phyloP scores from a whole-genome alignment of 2,329 filamentous ascomycete species.

The Fusarium nematophilum region DNA sequence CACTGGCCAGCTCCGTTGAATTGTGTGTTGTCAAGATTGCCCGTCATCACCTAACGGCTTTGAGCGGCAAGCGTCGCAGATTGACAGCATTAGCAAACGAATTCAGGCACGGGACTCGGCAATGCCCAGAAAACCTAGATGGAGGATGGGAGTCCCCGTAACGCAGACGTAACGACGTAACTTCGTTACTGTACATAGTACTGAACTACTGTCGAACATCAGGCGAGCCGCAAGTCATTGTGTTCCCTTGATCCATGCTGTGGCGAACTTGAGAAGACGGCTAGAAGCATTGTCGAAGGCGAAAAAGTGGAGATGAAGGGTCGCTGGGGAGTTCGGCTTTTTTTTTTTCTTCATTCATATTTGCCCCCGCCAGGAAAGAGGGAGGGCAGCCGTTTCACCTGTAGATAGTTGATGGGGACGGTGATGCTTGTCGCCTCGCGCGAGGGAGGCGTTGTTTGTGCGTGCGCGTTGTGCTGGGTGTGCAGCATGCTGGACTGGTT shows the following conservation, averaged over 20 bases:
- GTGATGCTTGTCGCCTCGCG: slow-evolving; percentile 13
- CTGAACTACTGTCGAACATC: slow-evolving; percentile 7
- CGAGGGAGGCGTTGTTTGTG: background rate
- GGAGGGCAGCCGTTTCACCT: slow-evolving; percentile 31
- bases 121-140: slow-evolving; percentile 7
- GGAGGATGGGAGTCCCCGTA: slow-evolving; percentile 28
- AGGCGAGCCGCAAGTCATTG: slow-evolving; percentile 24
- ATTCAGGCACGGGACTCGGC: slow-evolving; percentile 30
- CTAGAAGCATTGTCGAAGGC: slow-evolving; percentile 39
- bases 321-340: background rate
- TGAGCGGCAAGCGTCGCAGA: slow-evolving; percentile 28
- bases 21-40: slow-evolving; percentile 4
- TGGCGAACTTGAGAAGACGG: slow-evolving; percentile 35
- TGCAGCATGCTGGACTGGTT: slow-evolving; percentile 5
- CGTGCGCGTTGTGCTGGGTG: no score
- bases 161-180: slow-evolving; percentile 27
- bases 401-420: slow-evolving; percentile 23
- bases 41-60: slow-evolving; percentile 26
- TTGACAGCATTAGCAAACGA: slow-evolving; percentile 30
- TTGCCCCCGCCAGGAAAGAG: slow-evolving; percentile 11
- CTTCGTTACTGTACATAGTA: background rate
- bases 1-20: no score
- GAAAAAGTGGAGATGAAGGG: slow-evolving; percentile 22
- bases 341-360: slow-evolving; percentile 15
- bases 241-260: slow-evolving; percentile 23